Evolutionary conservation across 225 moss, liverwort and hornwort genomes (phyloP).

Genomic region (Straminergon stramineum): DNA sequence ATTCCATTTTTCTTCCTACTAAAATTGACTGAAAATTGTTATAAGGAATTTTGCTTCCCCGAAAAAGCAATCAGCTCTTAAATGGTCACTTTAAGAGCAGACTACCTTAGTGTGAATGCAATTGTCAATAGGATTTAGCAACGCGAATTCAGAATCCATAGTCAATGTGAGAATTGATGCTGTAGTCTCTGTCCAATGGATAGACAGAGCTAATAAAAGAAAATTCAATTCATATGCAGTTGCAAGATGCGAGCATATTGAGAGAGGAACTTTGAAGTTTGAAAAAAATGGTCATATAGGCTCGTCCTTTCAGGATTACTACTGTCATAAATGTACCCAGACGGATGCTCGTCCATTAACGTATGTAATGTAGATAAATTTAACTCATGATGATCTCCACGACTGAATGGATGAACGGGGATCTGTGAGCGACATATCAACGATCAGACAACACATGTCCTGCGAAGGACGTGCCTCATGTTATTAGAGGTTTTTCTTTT

Average conservation of each 20-base stretch:
- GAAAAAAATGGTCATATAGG: background rate
- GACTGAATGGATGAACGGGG: background rate
- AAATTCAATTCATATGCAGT: background rate
- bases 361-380: background rate
- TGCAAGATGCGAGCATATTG: background rate
- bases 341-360: background rate
- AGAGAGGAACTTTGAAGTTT: background rate
- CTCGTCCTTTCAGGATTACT: too few species aligned
- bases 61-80: too few species aligned
- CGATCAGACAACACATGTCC: background rate
- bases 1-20: too few species aligned
- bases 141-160: fast-evolving
- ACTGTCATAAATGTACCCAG: background rate
- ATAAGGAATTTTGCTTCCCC: too few species aligned
- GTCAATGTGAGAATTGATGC: background rate
- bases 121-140: background rate
- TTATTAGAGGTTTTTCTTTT: too few species aligned
- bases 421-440: background rate
- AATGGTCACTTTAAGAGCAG: too few species aligned
- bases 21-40: too few species aligned
- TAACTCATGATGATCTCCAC: too few species aligned
- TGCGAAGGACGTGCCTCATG: background rate
- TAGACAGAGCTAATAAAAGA: too few species aligned
- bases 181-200: background rate
- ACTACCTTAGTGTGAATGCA: background rate